Percentiles rank a stretch among this genome's conserved stretches.
phyloP scores from a whole-genome alignment of 495 filamentous ascomycete species.

The Aspergillus diversus region DNA sequence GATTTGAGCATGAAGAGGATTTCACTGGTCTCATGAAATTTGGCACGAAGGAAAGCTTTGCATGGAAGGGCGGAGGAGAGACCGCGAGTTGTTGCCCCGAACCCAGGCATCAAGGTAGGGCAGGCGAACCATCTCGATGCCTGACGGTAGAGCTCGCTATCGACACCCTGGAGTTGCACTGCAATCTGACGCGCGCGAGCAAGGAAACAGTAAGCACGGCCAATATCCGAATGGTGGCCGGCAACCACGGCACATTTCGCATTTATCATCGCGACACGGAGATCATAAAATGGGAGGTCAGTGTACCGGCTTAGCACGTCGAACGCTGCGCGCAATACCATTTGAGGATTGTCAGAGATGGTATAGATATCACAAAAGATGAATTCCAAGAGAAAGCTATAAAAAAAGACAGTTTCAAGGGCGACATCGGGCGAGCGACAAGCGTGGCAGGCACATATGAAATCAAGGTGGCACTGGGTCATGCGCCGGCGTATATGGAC shows the following conservation, averaged over 20 bases:
- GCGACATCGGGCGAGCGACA: constrained; percentile 1
- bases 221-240: constrained; percentile 24
- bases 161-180: constrained; percentile 3
- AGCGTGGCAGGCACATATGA: constrained; percentile 19
- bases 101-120: constrained; percentile 18
- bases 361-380: background rate
- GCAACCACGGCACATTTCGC: constrained; percentile 23
- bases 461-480: background rate
- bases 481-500: background rate
- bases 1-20: constrained; percentile 18
- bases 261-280: constrained; percentile 17
- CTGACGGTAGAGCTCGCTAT: constrained; percentile 7
- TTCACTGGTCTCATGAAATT: background rate
- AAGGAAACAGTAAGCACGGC: constrained; percentile 22
- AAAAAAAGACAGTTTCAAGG: too few species aligned
- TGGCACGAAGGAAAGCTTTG: background rate
- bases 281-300: background rate
- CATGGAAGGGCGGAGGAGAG: constrained; percentile 4
- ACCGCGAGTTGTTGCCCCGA: constrained; percentile 15
- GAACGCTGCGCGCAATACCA: constrained; percentile 12
- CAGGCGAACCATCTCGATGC: constrained; percentile 10
- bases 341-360: constrained; percentile 12
- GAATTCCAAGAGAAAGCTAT: too few species aligned
- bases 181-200: constrained; percentile 1
- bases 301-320: constrained; percentile 4